phyloP scores from a whole-genome alignment of 2,329 filamentous ascomycete genomes.

The Leptoxyphium fumago region DNA sequence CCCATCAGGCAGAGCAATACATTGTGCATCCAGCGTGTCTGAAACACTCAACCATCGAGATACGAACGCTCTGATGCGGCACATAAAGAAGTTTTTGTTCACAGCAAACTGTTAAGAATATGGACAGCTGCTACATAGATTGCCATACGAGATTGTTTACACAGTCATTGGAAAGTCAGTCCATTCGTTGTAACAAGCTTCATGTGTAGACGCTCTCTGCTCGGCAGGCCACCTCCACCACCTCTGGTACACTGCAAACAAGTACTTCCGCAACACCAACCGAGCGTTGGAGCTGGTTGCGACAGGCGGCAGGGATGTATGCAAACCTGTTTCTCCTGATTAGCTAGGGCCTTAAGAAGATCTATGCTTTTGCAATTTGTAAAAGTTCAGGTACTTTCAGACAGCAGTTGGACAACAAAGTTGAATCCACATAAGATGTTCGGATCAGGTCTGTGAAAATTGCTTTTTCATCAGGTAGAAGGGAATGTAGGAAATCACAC shows the following conservation, averaged over 20 bases:
- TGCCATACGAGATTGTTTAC: too few relatives aligned
- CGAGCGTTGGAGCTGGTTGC: neutral
- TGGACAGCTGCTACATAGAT: too few relatives aligned
- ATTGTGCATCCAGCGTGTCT: too few relatives aligned
- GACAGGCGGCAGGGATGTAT: neutral
- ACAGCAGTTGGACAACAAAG: conserved; percentile 23
- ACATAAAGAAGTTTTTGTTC: too few relatives aligned
- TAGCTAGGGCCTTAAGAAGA: neutral
- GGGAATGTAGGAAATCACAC: neutral
- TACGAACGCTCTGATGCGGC: too few relatives aligned
- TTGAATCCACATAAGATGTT: conserved; percentile 15
- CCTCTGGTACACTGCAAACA: neutral
- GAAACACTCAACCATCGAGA: too few relatives aligned
- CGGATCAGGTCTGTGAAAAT: conserved; percentile 20
- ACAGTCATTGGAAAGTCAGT: too few relatives aligned
- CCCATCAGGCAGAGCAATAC: too few relatives aligned
- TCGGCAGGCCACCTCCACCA: neutral
- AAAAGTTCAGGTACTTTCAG: conserved; percentile 8
- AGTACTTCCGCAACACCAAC: neutral
- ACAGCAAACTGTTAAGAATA: too few relatives aligned
- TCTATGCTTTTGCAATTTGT: neutral
- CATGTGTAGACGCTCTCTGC: neutral
- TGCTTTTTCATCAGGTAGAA: conserved; percentile 15
- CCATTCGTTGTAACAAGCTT: too few relatives aligned
- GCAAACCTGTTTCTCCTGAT: neutral